Evolutionary conservation across 1,284 basidiomycete species (phyloP).

Genomic region (Paramarasmius palmivorus): DNA sequence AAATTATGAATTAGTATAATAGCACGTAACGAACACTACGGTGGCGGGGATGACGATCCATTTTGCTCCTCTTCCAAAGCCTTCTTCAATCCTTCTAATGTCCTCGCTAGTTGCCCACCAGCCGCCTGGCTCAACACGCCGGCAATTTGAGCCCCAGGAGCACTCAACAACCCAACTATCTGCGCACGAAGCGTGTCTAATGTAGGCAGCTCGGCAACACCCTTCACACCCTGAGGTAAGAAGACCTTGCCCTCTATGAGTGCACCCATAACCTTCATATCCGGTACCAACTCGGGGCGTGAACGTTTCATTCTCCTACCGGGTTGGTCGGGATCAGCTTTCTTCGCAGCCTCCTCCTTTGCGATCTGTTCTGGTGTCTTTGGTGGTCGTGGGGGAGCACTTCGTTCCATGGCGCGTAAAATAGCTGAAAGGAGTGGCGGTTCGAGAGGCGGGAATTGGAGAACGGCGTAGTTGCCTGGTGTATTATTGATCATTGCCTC

Average conservation of each 20-base stretch:
- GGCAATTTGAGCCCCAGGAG: slow-evolving; percentile 70
- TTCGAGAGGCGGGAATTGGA: slow-evolving; percentile 66
- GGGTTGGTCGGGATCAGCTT: slow-evolving; percentile 62
- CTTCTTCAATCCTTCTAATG: slow-evolving; percentile 76
- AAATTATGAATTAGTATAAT: not conserved
- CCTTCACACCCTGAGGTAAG: slow-evolving; percentile 53
- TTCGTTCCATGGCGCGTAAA: slow-evolving; percentile 67
- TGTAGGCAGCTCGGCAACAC: slow-evolving; percentile 67
- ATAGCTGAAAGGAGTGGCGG: slow-evolving; percentile 70
- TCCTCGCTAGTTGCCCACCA: slow-evolving; percentile 73
- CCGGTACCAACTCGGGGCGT: slow-evolving; percentile 54
- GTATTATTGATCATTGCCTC: slow-evolving; percentile 54
- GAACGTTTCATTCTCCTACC: slow-evolving; percentile 64
- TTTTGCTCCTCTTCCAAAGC: slow-evolving; percentile 57
- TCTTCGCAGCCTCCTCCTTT: slow-evolving; percentile 51
- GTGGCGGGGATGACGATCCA: not conserved
- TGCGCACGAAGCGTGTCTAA: slow-evolving; percentile 73
- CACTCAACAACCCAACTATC: slow-evolving; percentile 72
- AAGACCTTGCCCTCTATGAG: slow-evolving; percentile 74
- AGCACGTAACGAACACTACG: not conserved
- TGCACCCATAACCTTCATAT: slow-evolving; percentile 72
- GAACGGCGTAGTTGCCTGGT: slow-evolving; percentile 62
- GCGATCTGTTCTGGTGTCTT: slow-evolving; percentile 52
- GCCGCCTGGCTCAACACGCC: slow-evolving; percentile 70
- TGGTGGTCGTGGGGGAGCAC: slow-evolving; percentile 57